Percentiles rank a stretch among this genome's conserved stretches.
Conservation (phyloP, 768 basidiomycete species). For the Cyclocybe aegerita region DNA sequence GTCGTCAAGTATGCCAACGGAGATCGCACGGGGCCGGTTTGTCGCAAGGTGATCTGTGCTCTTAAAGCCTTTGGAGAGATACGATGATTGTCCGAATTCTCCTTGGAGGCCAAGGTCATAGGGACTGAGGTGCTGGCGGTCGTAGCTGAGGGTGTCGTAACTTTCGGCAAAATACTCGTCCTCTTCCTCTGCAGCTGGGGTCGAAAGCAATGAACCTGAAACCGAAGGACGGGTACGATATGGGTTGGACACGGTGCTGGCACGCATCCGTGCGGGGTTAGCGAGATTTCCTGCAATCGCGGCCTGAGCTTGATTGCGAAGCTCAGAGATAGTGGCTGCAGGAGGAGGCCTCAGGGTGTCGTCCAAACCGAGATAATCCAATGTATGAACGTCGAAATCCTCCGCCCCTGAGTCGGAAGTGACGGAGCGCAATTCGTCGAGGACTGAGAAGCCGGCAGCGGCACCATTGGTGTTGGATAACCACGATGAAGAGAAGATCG, state of each 20-base stretch:
- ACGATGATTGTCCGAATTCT: conserved; percentile 54
- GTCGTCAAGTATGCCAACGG: conserved; percentile 86
- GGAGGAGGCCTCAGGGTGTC: conserved; percentile 67
- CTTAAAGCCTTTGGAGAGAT: conserved; percentile 74
- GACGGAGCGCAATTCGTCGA: conserved; percentile 82
- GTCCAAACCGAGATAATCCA: conserved; percentile 95
- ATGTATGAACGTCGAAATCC: conserved; percentile 89
- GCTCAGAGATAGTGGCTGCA: conserved; percentile 85
- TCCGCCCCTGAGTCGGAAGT: conserved; percentile 81
- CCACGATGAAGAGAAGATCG: conserved; percentile 91
- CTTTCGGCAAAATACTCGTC: conserved; percentile 65
- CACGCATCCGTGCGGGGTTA: conserved; percentile 78
- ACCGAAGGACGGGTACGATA: conserved; percentile 69
- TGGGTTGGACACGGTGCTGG: conserved; percentile 93
- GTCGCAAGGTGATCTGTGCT: conserved; percentile 65
- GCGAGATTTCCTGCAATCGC: conserved; percentile 84
- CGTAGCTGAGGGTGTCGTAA: conserved; percentile 50
- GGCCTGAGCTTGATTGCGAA: conserved; percentile 87
- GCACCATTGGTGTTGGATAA: conserved; percentile 60
- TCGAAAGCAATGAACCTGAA: conserved; percentile 59
- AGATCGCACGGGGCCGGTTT: conserved; percentile 77
- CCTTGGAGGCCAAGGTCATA: conserved; percentile 59
- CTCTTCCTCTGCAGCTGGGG: conserved; percentile 72
- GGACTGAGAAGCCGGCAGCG: conserved; percentile 57
- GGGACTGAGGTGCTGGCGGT: conserved; percentile 58